Evolutionary conservation across 192 early-diverging fungal species (phyloP).

Genomic region (Physocladia obscura): DNA sequence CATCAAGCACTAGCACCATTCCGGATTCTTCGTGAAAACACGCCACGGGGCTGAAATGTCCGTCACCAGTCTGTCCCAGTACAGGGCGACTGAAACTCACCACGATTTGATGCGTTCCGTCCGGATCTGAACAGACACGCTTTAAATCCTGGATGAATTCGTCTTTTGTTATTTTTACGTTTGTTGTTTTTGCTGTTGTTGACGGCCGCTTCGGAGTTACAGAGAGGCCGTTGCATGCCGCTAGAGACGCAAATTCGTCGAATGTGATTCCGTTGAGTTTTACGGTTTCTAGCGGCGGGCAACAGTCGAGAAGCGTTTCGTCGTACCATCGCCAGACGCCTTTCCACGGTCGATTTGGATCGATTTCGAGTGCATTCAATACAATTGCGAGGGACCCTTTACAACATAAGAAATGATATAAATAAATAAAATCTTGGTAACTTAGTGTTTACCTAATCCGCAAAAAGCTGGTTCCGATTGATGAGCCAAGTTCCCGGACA

Average conservation of each 20-base stretch:
- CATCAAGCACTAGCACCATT: conserved; percentile 82
- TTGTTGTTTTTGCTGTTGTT: not conserved
- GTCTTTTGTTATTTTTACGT: conserved; percentile 45
- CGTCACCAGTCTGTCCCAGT: conserved; percentile 88
- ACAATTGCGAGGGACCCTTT: conserved; percentile 71
- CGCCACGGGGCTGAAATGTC: conserved; percentile 90
- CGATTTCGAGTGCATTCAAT: conserved; percentile 88
- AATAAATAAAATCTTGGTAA: too few species aligned
- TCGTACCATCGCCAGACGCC: conserved; percentile 89
- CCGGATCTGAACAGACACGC: conserved; percentile 63
- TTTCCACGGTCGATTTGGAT: conserved; percentile 85
- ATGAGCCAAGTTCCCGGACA: conserved; percentile 86
- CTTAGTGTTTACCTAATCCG: conserved; percentile 66
- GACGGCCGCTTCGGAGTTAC: conserved; percentile 70
- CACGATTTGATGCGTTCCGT: conserved; percentile 75
- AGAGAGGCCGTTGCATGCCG: conserved; percentile 79
- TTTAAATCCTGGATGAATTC: conserved; percentile 81
- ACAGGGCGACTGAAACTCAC: conserved; percentile 77
- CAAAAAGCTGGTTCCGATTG: conserved; percentile 88
- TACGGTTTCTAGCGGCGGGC: conserved; percentile 61
- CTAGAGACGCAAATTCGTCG: conserved; percentile 85
- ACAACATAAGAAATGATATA: too few species aligned
- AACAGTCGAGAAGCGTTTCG: conserved; percentile 56
- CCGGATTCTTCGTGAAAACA: conserved; percentile 73
- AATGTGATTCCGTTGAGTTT: conserved; percentile 85